Conservation (phyloP, 164 flowering plant genomes). For the Brasenia schreberi region DNA sequence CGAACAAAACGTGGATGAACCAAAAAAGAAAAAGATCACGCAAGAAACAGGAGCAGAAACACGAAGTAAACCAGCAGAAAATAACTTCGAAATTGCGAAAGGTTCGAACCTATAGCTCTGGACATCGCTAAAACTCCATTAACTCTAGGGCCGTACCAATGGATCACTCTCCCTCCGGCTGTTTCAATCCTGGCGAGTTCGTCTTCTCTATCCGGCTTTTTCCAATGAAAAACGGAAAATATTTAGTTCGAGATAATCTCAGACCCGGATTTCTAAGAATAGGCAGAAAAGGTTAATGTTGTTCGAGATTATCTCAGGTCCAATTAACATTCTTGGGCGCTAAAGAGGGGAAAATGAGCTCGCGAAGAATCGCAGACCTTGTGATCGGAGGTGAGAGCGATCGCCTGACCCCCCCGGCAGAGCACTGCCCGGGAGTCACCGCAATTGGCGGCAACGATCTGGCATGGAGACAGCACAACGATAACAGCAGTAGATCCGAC, state of each 20-base stretch:
- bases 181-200: slow-evolving; percentile 58
- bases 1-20: not conserved
- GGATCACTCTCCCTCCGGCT: slow-evolving; percentile 63
- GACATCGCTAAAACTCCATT: slow-evolving; percentile 81
- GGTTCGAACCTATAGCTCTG: slow-evolving; percentile 49
- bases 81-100: not conserved
- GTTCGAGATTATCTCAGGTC: not conserved
- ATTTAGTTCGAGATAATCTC: not conserved
- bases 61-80: too few relatives aligned
- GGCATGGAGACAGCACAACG: slow-evolving; percentile 43
- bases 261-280: not conserved
- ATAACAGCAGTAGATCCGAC: slow-evolving; percentile 78
- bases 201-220: slow-evolving; percentile 64
- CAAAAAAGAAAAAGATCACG: not conserved
- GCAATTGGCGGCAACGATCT: slow-evolving; percentile 65
- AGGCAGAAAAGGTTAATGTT: not conserved
- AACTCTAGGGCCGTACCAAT: slow-evolving; percentile 69
- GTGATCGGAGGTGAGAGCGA: slow-evolving; percentile 62
- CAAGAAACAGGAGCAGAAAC: too few relatives aligned
- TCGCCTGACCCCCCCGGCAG: slow-evolving; percentile 34
- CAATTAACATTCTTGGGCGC: not conserved
- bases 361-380: slow-evolving; percentile 30
- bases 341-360: not conserved
- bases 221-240: slow-evolving; percentile 7
- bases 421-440: slow-evolving; percentile 83